phyloP scores from a whole-genome alignment of 441 rosid genomes.

The Omphalea diandra region DNA sequence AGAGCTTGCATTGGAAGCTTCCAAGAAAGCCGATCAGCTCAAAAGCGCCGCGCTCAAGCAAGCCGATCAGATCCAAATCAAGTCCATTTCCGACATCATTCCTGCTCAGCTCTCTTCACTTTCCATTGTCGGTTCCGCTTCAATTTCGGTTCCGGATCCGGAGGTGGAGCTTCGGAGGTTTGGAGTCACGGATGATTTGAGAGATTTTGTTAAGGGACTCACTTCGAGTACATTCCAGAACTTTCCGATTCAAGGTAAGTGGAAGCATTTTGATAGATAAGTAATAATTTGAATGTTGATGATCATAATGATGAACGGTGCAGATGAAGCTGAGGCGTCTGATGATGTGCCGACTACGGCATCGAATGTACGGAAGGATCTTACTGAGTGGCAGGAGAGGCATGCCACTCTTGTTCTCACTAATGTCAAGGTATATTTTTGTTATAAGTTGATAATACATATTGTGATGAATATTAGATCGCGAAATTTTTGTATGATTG shows the following conservation, averaged over 20 bases:
- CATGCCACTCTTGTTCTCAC: conserved; percentile 77
- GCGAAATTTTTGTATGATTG: neutral
- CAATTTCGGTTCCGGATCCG: conserved; percentile 17
- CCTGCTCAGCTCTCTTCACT: conserved; percentile 59
- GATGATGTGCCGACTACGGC: conserved; percentile 34
- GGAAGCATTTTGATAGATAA: neutral
- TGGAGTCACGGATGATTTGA: conserved; percentile 68
- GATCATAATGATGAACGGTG: conserved; percentile 12
- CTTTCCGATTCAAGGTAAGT: conserved; percentile 54
- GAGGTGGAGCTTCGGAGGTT: conserved; percentile 48
- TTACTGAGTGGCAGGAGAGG: conserved; percentile 84
- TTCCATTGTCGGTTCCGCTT: conserved; percentile 29
- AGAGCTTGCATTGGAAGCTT: conserved; percentile 73
- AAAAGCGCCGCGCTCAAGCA: conserved; percentile 31
- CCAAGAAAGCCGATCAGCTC: conserved; percentile 52
- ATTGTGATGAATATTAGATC: neutral
- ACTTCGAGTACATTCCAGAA: conserved; percentile 71
- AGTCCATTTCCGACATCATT: conserved; percentile 58
- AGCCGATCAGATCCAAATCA: conserved; percentile 49
- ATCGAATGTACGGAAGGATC: conserved; percentile 61
- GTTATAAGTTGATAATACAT: neutral
- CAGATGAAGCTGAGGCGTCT: conserved; percentile 48
- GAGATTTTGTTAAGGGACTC: conserved; percentile 63
- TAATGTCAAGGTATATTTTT: conserved; percentile 73
- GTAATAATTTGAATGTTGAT: no score